phyloP scores from a whole-genome alignment of 176 grass and related monocot genomes.

The Coix lacrymajobi region DNA sequence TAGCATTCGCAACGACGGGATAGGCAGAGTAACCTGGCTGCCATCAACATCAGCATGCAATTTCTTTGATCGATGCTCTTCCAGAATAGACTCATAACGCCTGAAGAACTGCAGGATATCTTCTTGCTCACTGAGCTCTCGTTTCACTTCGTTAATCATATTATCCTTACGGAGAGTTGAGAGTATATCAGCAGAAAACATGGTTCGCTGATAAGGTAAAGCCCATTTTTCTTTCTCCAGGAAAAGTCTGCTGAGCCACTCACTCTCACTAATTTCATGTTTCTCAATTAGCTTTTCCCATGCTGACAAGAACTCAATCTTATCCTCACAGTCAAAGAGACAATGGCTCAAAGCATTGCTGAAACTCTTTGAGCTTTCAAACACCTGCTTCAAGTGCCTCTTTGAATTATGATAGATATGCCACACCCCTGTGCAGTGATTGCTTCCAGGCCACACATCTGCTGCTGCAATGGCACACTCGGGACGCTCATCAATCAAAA shows the following conservation, averaged over 20 bases:
- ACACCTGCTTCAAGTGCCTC: conserved; percentile 57
- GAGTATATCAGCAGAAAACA: conserved; percentile 74
- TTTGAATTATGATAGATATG: conserved; percentile 78
- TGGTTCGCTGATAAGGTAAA: conserved; percentile 52
- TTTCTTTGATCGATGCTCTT: conserved; percentile 70
- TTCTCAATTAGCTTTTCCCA: conserved; percentile 75
- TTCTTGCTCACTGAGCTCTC: conserved; percentile 62
- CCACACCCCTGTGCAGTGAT: conserved; percentile 53
- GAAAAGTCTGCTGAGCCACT: conserved; percentile 60
- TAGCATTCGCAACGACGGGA: conserved; percentile 68
- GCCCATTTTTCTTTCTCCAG: conserved; percentile 77
- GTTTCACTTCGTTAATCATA: conserved; percentile 54
- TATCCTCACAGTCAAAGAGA: conserved; percentile 80
- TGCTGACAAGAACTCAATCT: conserved; percentile 61
- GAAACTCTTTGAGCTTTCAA: conserved; percentile 75
- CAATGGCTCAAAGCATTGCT: conserved; percentile 64
- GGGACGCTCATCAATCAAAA: conserved; percentile 48
- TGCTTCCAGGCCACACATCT: conserved; percentile 58
- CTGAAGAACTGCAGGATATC: conserved; percentile 75
- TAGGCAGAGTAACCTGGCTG: conserved; percentile 50
- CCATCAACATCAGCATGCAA: conserved; percentile 57
- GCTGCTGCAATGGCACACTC: conserved; percentile 51
- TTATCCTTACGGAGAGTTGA: conserved; percentile 70
- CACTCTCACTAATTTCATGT: conserved; percentile 53
- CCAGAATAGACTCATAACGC: conserved; percentile 60